Percentiles rank a stretch among this genome's conserved stretches.
These are phyloP conservation scores for Trichoderma sp. DNA, from an alignment of 2,329 filamentous ascomycete species.

Conservation along the genomic window DNA sequence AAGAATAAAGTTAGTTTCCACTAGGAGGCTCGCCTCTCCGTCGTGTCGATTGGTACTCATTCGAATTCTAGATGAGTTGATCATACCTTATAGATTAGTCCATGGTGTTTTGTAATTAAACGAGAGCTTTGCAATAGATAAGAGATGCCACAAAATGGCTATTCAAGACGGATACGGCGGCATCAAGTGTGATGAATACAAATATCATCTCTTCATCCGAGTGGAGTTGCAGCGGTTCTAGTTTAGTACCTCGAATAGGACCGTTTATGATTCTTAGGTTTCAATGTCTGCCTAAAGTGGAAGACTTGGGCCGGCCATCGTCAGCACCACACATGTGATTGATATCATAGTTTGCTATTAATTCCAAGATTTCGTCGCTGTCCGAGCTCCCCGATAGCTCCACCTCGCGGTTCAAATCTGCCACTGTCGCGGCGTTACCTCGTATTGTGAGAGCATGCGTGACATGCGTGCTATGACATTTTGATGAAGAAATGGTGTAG, in stretches of 20 bases:
- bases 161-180: not conserved
- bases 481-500: not conserved
- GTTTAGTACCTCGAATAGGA: not conserved
- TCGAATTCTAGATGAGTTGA: not conserved
- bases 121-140: not conserved
- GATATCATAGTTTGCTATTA: not conserved
- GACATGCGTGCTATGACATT: not conserved
- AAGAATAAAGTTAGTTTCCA: not conserved
- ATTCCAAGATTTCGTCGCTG: not conserved
- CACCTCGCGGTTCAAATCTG: not conserved
- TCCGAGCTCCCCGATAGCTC: slow-evolving; percentile 16
- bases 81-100: not conserved
- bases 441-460: not conserved
- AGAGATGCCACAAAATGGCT: not conserved
- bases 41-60: not conserved
- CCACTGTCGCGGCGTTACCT: not conserved
- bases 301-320: not conserved
- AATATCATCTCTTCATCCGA: not conserved
- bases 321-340: not conserved
- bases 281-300: not conserved
- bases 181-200: not conserved
- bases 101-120: too few species aligned
- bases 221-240: not conserved
- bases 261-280: not conserved
- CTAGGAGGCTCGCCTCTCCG: not conserved